These are phyloP conservation scores for Dictyostelium purpureum DNA, from an alignment of 78 protist species.

Conservation along the genomic window DNA sequence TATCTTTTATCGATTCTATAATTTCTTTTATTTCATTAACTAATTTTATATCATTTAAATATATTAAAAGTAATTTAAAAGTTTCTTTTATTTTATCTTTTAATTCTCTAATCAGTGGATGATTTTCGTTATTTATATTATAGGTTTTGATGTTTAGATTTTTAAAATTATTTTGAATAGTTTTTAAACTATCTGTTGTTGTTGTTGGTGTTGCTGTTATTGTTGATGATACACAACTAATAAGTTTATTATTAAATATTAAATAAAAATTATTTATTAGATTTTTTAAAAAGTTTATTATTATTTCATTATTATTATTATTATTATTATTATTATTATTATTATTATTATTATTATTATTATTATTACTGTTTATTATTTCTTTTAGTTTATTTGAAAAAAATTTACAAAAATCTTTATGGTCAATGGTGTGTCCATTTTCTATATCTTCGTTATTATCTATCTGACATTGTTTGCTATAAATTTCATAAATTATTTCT, in stretches of 20 bases:
- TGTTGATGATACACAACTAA: background rate
- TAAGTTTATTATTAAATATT: background rate
- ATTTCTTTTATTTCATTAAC: background rate
- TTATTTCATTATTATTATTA: background rate
- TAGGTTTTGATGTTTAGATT: background rate
- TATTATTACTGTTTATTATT: background rate
- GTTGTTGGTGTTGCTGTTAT: background rate
- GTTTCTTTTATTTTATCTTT: background rate
- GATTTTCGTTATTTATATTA: too few relatives aligned
- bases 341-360: background rate
- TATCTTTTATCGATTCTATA: background rate
- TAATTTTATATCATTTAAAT: background rate
- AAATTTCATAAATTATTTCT: background rate
- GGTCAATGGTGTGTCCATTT: background rate
- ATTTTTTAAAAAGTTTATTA: background rate
- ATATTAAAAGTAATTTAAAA: slow-evolving; percentile 5
- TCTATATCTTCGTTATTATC: background rate
- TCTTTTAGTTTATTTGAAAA: background rate
- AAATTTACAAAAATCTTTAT: background rate
- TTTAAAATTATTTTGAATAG: background rate
- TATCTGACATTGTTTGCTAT: background rate
- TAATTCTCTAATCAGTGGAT: too few relatives aligned
- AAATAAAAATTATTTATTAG: background rate
- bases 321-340: background rate
- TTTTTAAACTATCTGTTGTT: background rate